Evolutionary conservation across 2,329 filamentous ascomycete species (phyloP), one percentile per base, ranked within the genome.

Genomic region (Blastomyces emzantsi): DNA sequence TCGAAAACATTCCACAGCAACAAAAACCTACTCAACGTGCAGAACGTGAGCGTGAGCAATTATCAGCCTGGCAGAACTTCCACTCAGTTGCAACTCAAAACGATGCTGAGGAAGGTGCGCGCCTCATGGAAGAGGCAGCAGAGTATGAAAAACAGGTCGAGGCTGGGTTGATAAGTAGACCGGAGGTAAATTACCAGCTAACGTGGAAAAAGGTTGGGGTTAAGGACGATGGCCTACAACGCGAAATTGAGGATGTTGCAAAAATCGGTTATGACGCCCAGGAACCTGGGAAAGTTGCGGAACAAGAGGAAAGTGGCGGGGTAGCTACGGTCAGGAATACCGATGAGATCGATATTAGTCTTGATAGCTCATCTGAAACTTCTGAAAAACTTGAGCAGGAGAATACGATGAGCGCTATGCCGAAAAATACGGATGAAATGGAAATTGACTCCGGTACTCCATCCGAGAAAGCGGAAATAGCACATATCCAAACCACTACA

Each of bases 301-400:
- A 33, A 56, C 25, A 51, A 25, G n/a, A 43, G 19, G 43, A 51
- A 55, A 25, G 49, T 28, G 49, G 43, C 58, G 17, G 43, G 5
- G 61, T 41, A 36, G 4, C 11, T 7, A 7, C 25, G 30, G 65
- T 69, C 28, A 65, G 65, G 49, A 77, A 77, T 64, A 63, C 70
- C 2, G 78, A 81, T 47, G 79, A 81, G 55, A 78, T 81, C 13
- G 73, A 78, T 36, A 63, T 77, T 30, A 71, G 72, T 51, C 62
- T 72, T 2, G 70, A 72, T 49, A 62, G 60, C 51, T 61, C 60
- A 30, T 64, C 62, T 7, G 65, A 66, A 19, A 55, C 61, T 54
- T 63, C 64, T 11, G 65, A 65, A 19, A 55, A 52, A n/a, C 36
- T 25, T n/a, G 39, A 58, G 17, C 19, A 25, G 5, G 19, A 15